Evolutionary conservation across 202 grass and related monocot genomes (phyloP).

Genomic region (Zoysia matrella): DNA sequence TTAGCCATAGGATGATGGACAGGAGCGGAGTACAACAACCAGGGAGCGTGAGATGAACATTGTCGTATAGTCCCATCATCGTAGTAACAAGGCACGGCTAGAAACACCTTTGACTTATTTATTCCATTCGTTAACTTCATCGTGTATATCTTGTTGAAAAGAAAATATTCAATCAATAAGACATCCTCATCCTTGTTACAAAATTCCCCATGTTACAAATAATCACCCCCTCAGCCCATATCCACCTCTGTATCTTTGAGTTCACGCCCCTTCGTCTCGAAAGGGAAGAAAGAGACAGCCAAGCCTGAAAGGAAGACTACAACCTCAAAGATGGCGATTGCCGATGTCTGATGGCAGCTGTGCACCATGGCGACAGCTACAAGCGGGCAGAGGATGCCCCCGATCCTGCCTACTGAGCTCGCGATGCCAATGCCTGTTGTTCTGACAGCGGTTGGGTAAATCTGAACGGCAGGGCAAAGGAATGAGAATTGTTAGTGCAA

Average conservation of each 20-base stretch:
- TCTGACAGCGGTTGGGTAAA: constrained; percentile 89
- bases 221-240: constrained; percentile 48
- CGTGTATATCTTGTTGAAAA: neutral
- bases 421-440: constrained; percentile 81
- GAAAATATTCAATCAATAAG: neutral
- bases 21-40: too few relatives aligned
- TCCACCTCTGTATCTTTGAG: constrained; percentile 68
- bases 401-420: constrained; percentile 90
- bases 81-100: neutral
- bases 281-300: constrained; percentile 85
- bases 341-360: constrained; percentile 71
- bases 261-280: constrained; percentile 81
- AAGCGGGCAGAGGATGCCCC: constrained; percentile 89
- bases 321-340: constrained; percentile 85
- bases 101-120: neutral
- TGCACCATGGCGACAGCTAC: constrained; percentile 89
- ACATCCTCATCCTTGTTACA: neutral
- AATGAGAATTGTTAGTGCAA: neutral
- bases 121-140: neutral
- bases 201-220: neutral
- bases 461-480: constrained; percentile 45
- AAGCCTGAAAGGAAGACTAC: constrained; percentile 76
- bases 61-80: too few relatives aligned
- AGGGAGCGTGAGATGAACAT: too few relatives aligned
- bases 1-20: too few relatives aligned